Conservation (phyloP, 2,329 filamentous ascomycete genomes). For the Cladosporium austrohemisphaericum region DNA sequence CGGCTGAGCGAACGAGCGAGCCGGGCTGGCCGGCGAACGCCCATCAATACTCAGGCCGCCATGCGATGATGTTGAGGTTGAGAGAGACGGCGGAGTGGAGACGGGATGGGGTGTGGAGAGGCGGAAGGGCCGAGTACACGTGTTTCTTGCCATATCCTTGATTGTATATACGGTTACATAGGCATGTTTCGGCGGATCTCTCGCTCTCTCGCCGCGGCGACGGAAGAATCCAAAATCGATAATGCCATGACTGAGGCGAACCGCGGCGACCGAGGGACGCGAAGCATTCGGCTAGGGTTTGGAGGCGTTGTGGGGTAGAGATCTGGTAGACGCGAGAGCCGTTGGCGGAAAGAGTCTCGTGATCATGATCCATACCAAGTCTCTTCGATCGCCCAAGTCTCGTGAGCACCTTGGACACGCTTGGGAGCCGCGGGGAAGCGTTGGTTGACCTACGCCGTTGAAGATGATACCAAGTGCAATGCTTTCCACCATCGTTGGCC, state of each 20-base stretch:
- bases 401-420: not conserved
- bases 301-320: slow-evolving; percentile 8
- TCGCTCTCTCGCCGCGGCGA: not conserved
- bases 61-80: too few species aligned
- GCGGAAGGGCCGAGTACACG: not conserved
- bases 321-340: not conserved
- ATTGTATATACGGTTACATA: too few species aligned
- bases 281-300: not conserved
- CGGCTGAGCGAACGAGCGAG: too few species aligned
- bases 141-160: too few species aligned
- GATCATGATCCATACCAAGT: not conserved
- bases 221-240: not conserved
- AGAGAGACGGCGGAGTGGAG: not conserved
- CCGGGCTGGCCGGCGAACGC: too few species aligned
- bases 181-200: slow-evolving; percentile 2
- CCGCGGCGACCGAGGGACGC: not conserved
- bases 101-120: not conserved
- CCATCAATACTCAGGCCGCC: too few species aligned
- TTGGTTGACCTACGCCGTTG: slow-evolving; percentile 2
- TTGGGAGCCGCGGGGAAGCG: not conserved
- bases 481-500: not conserved
- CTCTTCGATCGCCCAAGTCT: not conserved
- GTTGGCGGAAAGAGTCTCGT: not conserved
- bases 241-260: not conserved
- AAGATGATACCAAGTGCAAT: slow-evolving; percentile 5